Base-by-base conservation (phyloP, 2,329 filamentous ascomycete species). In the Karstenula rhodostoma region DNA sequence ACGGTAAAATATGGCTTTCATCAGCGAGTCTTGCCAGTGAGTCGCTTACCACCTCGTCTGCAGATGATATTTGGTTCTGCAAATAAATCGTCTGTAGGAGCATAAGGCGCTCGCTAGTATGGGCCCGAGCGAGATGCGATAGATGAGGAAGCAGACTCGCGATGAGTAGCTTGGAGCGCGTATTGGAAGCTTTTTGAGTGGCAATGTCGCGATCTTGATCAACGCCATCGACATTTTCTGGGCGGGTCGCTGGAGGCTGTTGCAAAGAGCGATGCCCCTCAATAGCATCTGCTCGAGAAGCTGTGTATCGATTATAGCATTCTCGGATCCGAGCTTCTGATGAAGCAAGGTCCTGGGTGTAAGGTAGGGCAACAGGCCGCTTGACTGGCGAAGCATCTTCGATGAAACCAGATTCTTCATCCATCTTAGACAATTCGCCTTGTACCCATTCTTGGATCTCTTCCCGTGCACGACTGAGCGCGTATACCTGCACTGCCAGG, bases 381-480 rank as follows among this genome's bases (percentile, higher is more conserved):
- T 77, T 76, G 49, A 74, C 61, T 2, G 74, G 74, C 2, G 73
- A 76, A 10, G 70, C 67, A 60, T 76, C 70, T 53, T 77, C 75
- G 5, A 75, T 64, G 12, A 75, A 71, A 1, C 73, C 67, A 2
- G 70, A 74, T 23, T 78, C 75, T 61, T 79, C 77, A 37, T 74
- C 71, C 61, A 80, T 65, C 63, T 79, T 80, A 19, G 79, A 75
- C 48, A 85, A 66, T 46, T 83, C 82, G 43, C 78, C 77, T 65
- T 85, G 83, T 7, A 85, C 77, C 83, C 83, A 85, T 47, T 79
- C 74, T 5, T 84, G 78, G 46, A 85, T 72, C 60, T 83, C 82
- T 59, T 84, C 78, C 47, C 82, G 78, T 13, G 81, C 83, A 40
- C 73, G 72, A 53, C 80, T 74, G 27, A 85, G 70, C 4, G 81